Conservation (phyloP, 257 asterid species). For the Scutellaria barbata region DNA sequence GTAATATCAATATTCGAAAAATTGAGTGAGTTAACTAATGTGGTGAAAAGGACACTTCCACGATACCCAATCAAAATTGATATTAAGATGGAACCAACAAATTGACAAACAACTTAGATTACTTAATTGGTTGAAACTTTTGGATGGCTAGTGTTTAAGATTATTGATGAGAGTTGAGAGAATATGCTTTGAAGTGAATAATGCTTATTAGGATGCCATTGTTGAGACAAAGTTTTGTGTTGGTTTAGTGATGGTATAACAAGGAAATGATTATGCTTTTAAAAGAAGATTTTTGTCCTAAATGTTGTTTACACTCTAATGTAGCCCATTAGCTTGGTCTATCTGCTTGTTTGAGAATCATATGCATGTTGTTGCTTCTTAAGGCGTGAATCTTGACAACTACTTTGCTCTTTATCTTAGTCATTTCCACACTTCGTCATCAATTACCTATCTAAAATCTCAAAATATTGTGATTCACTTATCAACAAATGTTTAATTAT, state of each 20-base stretch:
- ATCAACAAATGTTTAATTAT: no score
- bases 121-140: slow-evolving; percentile 8
- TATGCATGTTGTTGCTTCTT: slow-evolving; percentile 7
- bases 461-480: no score
- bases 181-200: slow-evolving; percentile 30
- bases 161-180: not conserved
- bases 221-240: slow-evolving; percentile 25
- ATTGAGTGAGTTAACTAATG: no score
- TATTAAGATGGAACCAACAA: not conserved
- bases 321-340: not conserved
- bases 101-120: not conserved
- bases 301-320: slow-evolving; percentile 12
- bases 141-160: not conserved
- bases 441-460: no score
- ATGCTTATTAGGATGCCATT: slow-evolving; percentile 15
- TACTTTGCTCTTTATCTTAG: no score
- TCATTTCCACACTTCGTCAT: no score
- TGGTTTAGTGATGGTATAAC: slow-evolving; percentile 24
- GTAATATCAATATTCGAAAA: no score
- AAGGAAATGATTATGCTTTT: slow-evolving; percentile 24
- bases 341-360: slow-evolving; percentile 11
- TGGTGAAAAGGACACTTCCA: no score
- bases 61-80: no score
- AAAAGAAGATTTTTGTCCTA: slow-evolving; percentile 29
- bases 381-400: not conserved